These are phyloP conservation scores for Nothophaeocryptopus gaeumannii DNA, from an alignment of 2,329 filamentous ascomycete genomes.

Conservation along the genomic window DNA sequence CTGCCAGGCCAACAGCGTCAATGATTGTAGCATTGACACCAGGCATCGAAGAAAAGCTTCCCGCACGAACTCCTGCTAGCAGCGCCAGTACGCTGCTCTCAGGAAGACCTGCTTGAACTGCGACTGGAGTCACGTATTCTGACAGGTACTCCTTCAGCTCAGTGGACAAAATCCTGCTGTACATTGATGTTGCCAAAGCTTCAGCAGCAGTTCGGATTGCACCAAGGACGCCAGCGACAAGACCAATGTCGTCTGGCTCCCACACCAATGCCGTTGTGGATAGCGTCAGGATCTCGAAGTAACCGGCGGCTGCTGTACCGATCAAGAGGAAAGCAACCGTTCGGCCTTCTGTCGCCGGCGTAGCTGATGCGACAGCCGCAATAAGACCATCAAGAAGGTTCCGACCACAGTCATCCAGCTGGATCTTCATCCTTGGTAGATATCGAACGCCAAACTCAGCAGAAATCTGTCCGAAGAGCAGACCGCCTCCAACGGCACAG, in stretches of 20 bases:
- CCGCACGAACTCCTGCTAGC: constrained; percentile 6
- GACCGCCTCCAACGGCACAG: constrained; percentile 13
- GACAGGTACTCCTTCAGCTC: constrained; percentile 12
- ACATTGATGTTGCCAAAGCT: constrained; percentile 18
- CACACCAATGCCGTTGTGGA: constrained; percentile 18
- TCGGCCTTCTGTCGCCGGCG: constrained; percentile 1
- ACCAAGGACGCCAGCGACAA: constrained; percentile 16
- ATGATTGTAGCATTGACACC: constrained; percentile 5
- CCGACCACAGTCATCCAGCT: constrained; percentile 18
- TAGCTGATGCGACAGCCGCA: constrained; percentile 11
- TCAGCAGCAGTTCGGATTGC: constrained; percentile 13
- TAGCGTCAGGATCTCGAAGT: constrained; percentile 17
- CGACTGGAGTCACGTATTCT: constrained; percentile 10
- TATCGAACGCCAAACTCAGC: constrained; percentile 14
- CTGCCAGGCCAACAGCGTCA: constrained; percentile 5
- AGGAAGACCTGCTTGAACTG: constrained; percentile 12
- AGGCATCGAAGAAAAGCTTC: constrained; percentile 10
- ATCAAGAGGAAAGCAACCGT: constrained; percentile 15
- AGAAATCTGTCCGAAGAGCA: constrained; percentile 16
- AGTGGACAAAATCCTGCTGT: constrained; percentile 16
- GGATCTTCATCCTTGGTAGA: constrained; percentile 17
- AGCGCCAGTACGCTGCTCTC: constrained; percentile 15
- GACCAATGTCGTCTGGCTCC: constrained; percentile 19
- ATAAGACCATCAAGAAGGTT: constrained; percentile 15
- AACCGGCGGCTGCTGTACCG: constrained; percentile 13